A percentile compares a stretch with the other conserved stretches of the same genome.
These are phyloP conservation scores for Penicillium sp. DNA, from an alignment of 2,329 filamentous ascomycete species.

Conservation along the genomic window DNA sequence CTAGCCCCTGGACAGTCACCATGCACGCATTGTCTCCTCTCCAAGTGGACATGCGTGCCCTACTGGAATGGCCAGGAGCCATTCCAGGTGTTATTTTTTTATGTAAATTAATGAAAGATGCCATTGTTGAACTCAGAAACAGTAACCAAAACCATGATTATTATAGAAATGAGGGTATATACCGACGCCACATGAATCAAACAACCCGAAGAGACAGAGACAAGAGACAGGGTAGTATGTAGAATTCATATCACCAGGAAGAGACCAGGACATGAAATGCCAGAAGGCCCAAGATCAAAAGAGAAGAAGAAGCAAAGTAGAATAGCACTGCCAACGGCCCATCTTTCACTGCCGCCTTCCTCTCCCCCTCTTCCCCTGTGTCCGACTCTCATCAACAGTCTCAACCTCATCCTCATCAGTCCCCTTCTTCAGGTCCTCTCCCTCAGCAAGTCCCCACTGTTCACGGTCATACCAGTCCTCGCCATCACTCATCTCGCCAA, in stretches of 20 bases:
- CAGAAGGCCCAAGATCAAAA: neutral
- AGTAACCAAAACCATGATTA: neutral
- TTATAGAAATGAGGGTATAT: slow-evolving; percentile 11
- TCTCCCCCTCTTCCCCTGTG: slow-evolving; percentile 41
- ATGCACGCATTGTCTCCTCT: neutral
- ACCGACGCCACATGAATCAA: slow-evolving; percentile 11
- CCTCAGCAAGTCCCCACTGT: slow-evolving; percentile 56
- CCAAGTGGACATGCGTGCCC: neutral
- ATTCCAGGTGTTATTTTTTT: neutral
- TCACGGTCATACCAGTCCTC: slow-evolving; percentile 67
- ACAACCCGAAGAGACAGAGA: neutral
- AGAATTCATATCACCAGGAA: neutral
- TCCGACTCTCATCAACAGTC: slow-evolving; percentile 42
- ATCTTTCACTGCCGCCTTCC: slow-evolving; percentile 34
- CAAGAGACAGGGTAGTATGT: neutral
- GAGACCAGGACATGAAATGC: slow-evolving; percentile 2
- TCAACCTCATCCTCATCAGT: slow-evolving; percentile 61
- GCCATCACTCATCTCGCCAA: slow-evolving; percentile 65
- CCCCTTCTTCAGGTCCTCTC: slow-evolving; percentile 59
- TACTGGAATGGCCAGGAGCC: neutral
- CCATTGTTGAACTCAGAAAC: neutral
- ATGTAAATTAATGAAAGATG: neutral
- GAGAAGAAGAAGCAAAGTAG: neutral
- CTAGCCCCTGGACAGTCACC: neutral
- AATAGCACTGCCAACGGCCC: neutral